Evolutionary conservation across 345 rosid species (phyloP), one percentile per base, ranked within the genome.

Genomic region (Melastoma malabathricum): DNA sequence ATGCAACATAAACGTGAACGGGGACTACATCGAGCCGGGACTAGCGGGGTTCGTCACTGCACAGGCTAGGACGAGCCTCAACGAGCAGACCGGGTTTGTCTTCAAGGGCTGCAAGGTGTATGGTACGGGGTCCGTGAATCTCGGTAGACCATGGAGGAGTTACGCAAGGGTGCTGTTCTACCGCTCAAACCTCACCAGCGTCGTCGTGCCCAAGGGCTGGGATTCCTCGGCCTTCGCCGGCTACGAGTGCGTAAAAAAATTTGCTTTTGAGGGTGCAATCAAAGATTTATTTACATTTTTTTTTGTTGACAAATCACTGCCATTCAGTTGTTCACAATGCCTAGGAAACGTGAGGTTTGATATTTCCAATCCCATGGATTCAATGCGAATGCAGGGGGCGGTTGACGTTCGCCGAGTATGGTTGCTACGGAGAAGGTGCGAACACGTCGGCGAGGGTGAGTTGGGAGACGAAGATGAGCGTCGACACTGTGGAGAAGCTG

Each of bases 141-240:
- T 82, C 16, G 86, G 81, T 9, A 74, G 86, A 62, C 73, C 81
- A 5, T 79, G 81, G 81, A 68, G 81, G 54, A 55, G 29, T 0
- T 70, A 43, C 16, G 52, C 82, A 0, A 72, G 83, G 52, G 86
- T 77, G 1, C 2, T 82, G 3, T 79, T 79, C 65, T 73, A 68
- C 62, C 38, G 56, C 3, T 63, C 77, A 14, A 53, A 57, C 9
- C 59, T 76, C 13, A 46, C 74, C 5, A 4, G 56, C 2, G 58
- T 74, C 6, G 51, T 82, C 0, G 34, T 52, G 0, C 83, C 83
- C 6, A 5, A 7, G 18, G 83, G 83, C 16, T 75, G 90, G 80
- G 29, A 65, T 14, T 41, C 78, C 14, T 77, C 80, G 75, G 18
- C 58, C n/a, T 57, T 14, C 18, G 34, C 6, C 15, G 73, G 71